These are phyloP conservation scores for Cyclotella choctawhatcheeana DNA, from an alignment of 108 stramenopile species.

Conservation along the genomic window DNA sequence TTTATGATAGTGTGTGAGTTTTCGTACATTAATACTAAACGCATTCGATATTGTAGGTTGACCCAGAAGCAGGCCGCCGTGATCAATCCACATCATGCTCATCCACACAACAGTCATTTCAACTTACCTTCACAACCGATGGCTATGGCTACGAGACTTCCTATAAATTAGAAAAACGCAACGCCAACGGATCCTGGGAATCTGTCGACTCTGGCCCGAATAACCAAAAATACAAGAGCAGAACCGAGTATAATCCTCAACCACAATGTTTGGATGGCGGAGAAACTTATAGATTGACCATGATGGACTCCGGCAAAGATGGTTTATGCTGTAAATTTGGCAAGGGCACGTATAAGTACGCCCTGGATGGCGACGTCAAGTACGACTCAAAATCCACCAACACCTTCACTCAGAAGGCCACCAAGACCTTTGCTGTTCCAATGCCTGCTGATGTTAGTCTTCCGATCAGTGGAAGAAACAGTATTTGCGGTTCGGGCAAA, in stretches of 20 bases:
- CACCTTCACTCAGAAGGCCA: slow-evolving; percentile 9
- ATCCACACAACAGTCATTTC: slow-evolving; percentile 19
- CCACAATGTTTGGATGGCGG: slow-evolving; percentile 1
- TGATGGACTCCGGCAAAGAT: slow-evolving; percentile 24
- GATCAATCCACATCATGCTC: slow-evolving; percentile 9
- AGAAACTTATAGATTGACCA: slow-evolving; percentile 12
- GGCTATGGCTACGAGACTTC: slow-evolving; percentile 16
- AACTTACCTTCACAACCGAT: slow-evolving; percentile 23
- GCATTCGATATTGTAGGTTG: slow-evolving; percentile 3
- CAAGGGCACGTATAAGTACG: slow-evolving; percentile 22
- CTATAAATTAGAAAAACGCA: slow-evolving; percentile 21
- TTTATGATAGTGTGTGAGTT: background rate
- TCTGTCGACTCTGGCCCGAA: slow-evolving; percentile 10
- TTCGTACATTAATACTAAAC: background rate
- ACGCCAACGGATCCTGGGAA: background rate
- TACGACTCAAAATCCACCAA: slow-evolving; percentile 12
- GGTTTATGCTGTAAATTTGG: slow-evolving; percentile 22
- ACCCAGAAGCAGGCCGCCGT: slow-evolving; percentile 4
- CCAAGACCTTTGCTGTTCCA: slow-evolving; percentile 20
- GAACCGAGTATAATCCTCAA: background rate
- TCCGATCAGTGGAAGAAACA: background rate
- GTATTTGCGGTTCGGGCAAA: slow-evolving; percentile 10
- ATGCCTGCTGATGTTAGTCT: background rate
- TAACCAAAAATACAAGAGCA: background rate
- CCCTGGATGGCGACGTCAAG: slow-evolving; percentile 20